Evolutionary conservation across 2,329 filamentous ascomycete species (phyloP), one percentile per base, ranked within the genome.

Genomic region (Cladosporium halotolerans): DNA sequence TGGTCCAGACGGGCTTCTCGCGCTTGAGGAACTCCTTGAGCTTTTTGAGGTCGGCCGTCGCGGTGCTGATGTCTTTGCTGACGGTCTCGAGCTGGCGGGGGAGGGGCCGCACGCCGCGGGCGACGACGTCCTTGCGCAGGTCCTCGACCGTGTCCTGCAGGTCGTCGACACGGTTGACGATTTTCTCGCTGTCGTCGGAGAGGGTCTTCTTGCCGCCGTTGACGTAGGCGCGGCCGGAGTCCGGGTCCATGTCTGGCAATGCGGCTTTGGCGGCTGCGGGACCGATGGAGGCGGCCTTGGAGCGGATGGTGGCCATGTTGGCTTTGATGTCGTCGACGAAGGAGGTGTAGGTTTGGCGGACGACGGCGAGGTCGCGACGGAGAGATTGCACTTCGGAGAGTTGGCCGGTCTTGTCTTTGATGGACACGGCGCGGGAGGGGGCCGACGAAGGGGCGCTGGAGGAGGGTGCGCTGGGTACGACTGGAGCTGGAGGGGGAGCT

Each of bases 81-180:
- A 96, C 91, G 36, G 76, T 77, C 72, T 97, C 93, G 43, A 99
- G 82, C 73, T 96, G 91, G 56, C 91, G 83, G 5, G 92, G 91
- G 34, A 95, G 76, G 8, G 93, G 93, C 34, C 93, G 86, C 43
- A 99, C 93, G 54, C 93, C 93, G 55, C 93, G 88, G 55, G 84
- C 79, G 44, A 99, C 93, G 43, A 99, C 93, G 66, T 99, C 93
- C 74, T 99, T 97, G 57, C 93, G 89, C 41, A 99, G 80, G 67
- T 99, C 93, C 70, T 99, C 93, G 16, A 99, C 89, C 52, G 93
- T 78, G 69, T 99, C 93, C 72, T 97, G 93, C n/a, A 99, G 79
- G 66, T 97, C 92, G 67, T 99, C 93, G 9, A 99, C 93, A 66
- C 89, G 86, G 61, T 83, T 86, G 60, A 99, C 91, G 53, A 99